These are phyloP conservation scores for Sisymbrium altissimum DNA, from an alignment of 345 rosid genomes.

Conservation along the genomic window DNA sequence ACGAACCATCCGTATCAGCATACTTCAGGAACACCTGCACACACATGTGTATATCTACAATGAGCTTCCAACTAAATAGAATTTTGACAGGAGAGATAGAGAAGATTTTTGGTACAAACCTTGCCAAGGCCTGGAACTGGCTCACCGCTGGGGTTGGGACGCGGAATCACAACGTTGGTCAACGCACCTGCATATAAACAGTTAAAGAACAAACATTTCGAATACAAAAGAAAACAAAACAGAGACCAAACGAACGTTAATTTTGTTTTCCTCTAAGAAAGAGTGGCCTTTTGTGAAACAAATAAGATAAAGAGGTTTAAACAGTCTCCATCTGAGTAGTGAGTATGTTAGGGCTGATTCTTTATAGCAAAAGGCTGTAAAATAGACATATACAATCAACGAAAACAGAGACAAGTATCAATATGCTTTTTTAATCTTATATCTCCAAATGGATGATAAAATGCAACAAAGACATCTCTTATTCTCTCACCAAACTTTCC, in stretches of 20 bases:
- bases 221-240: slow-evolving; percentile 10
- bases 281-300: slow-evolving; percentile 29
- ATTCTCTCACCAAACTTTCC: slow-evolving; percentile 85
- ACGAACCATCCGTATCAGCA: slow-evolving; percentile 57
- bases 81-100: not conserved
- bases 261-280: slow-evolving; percentile 1
- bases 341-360: slow-evolving; percentile 65
- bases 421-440: slow-evolving; percentile 26
- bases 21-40: slow-evolving; percentile 83
- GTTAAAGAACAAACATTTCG: slow-evolving; percentile 27
- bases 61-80: not conserved
- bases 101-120: slow-evolving; percentile 31
- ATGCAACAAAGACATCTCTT: slow-evolving; percentile 34
- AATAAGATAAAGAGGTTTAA: slow-evolving; percentile 39
- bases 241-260: slow-evolving; percentile 16
- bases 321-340: slow-evolving; percentile 82
- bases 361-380: slow-evolving; percentile 81
- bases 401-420: slow-evolving; percentile 43
- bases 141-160: slow-evolving; percentile 61
- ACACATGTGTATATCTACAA: not conserved
- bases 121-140: slow-evolving; percentile 64
- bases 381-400: slow-evolving; percentile 66
- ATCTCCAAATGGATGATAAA: not conserved
- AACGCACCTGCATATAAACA: slow-evolving; percentile 70
- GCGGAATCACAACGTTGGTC: slow-evolving; percentile 79